Conservation (phyloP, 495 filamentous ascomycete species). For the Cenococcum geophilum region DNA sequence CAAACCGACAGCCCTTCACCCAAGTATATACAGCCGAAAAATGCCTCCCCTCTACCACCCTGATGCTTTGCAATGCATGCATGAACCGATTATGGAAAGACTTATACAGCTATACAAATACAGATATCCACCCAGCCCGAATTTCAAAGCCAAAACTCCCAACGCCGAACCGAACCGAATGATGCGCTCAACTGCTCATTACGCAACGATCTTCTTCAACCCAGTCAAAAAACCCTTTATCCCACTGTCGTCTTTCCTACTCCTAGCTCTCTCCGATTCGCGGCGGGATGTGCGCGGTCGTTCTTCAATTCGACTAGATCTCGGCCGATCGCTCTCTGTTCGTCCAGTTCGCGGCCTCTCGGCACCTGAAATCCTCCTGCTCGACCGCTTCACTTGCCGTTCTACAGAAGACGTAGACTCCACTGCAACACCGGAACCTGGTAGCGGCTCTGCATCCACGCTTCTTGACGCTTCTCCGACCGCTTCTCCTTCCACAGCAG, state of each 20-base stretch:
- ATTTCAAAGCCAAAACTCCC: background rate
- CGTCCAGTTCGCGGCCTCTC: conserved; percentile 20
- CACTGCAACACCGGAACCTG: conserved; percentile 3
- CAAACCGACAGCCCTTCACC: background rate
- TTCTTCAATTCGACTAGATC: conserved; percentile 14
- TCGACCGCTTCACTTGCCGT: conserved; percentile 9
- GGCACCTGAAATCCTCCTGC: conserved; percentile 16
- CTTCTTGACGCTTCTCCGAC: conserved; percentile 1
- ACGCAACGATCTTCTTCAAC: conserved; percentile 26
- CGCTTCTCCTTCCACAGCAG: background rate
- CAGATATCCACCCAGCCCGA: background rate
- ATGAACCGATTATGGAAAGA: background rate
- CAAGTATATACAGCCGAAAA: background rate
- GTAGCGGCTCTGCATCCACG: conserved; percentile 8
- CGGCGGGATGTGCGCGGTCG: conserved; percentile 5
- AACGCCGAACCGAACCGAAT: background rate
- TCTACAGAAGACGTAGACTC: conserved; percentile 1
- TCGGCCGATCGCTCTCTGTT: conserved; percentile 7
- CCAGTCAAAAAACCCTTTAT: conserved; percentile 20
- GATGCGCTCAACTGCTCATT: background rate
- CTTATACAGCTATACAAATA: background rate
- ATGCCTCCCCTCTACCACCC: background rate
- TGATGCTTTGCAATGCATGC: background rate
- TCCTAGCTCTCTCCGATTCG: conserved; percentile 11
- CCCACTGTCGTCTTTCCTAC: conserved; percentile 25